phyloP scores from a whole-genome alignment of 495 filamentous ascomycete genomes.

The Talaromyces trachyspermus region DNA sequence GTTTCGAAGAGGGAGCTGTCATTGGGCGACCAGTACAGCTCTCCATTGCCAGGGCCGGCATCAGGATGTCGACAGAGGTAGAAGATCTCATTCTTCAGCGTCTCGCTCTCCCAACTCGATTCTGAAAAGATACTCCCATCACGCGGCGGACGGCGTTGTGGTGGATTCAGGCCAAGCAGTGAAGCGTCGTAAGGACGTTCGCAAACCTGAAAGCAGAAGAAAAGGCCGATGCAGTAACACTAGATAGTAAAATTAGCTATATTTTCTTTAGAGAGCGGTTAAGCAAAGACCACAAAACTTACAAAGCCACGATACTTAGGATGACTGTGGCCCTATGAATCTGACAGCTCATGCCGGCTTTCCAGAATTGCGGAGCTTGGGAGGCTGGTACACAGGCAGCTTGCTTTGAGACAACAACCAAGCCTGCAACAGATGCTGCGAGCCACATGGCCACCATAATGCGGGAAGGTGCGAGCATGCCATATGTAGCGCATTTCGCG shows the following conservation, averaged over 20 bases:
- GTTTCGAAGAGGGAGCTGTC: slow-evolving; percentile 23
- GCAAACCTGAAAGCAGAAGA: slow-evolving; percentile 34
- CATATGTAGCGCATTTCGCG: slow-evolving; percentile 29
- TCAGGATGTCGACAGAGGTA: slow-evolving; percentile 35
- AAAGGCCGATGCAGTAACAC: slow-evolving; percentile 34
- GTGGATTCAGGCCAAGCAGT: slow-evolving; percentile 31
- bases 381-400: slow-evolving; percentile 28
- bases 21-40: slow-evolving; percentile 23
- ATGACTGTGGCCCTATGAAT: slow-evolving; percentile 33
- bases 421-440: slow-evolving; percentile 31
- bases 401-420: slow-evolving; percentile 36
- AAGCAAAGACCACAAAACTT: slow-evolving; percentile 14
- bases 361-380: slow-evolving; percentile 26
- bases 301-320: slow-evolving; percentile 32
- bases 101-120: slow-evolving; percentile 35
- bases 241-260: slow-evolving; percentile 9
- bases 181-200: slow-evolving; percentile 38
- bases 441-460: slow-evolving; percentile 34
- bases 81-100: slow-evolving; percentile 34
- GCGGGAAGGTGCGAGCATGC: slow-evolving; percentile 34
- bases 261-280: background rate
- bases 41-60: slow-evolving; percentile 18
- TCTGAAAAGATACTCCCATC: slow-evolving; percentile 32
- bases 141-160: slow-evolving; percentile 11
- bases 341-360: slow-evolving; percentile 33